A percentile compares a stretch with the other conserved stretches of the same genome.
These are phyloP conservation scores for Debaryomyces castellii DNA, from an alignment of 805 yeast genomes.

Conservation along the genomic window DNA sequence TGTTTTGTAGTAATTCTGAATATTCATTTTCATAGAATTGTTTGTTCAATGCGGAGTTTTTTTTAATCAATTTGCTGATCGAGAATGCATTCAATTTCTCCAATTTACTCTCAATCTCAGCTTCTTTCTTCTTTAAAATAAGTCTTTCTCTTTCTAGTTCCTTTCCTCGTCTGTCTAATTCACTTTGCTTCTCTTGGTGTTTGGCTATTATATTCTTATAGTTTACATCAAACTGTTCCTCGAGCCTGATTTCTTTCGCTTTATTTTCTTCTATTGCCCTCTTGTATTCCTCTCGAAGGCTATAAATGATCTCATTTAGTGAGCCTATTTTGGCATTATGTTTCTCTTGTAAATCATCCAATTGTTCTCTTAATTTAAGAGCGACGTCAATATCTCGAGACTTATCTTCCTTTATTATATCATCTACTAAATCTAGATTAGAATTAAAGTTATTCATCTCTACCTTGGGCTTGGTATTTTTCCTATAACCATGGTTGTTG, in stretches of 20 bases:
- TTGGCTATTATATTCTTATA: conserved; percentile 5
- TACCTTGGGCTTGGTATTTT: background rate
- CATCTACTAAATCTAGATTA: conserved; percentile 5
- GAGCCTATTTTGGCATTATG: conserved; percentile 3
- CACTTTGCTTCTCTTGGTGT: conserved; percentile 9
- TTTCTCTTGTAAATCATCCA: conserved; percentile 1
- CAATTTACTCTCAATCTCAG: conserved; percentile 2
- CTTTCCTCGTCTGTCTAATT: conserved; percentile 3
- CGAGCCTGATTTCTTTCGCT: conserved; percentile 4
- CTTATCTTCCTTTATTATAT: conserved; percentile 1
- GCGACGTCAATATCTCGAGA: conserved; percentile 1
- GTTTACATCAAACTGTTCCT: conserved; percentile 4
- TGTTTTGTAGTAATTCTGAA: conserved; percentile 4
- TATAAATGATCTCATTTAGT: conserved; percentile 3
- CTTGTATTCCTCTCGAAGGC: background rate
- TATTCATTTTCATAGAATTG: conserved; percentile 1
- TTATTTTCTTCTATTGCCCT: conserved; percentile 5
- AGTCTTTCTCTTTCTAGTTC: conserved; percentile 3
- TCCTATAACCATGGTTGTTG: background rate
- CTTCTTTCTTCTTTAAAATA: background rate
- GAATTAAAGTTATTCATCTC: conserved; percentile 7
- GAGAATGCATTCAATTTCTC: background rate
- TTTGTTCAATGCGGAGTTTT: background rate
- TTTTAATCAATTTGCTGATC: background rate
- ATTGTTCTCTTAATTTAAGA: background rate